Base-by-base conservation (phyloP, 2,329 filamentous ascomycete species). In the Blastomyces gilchristii region DNA sequence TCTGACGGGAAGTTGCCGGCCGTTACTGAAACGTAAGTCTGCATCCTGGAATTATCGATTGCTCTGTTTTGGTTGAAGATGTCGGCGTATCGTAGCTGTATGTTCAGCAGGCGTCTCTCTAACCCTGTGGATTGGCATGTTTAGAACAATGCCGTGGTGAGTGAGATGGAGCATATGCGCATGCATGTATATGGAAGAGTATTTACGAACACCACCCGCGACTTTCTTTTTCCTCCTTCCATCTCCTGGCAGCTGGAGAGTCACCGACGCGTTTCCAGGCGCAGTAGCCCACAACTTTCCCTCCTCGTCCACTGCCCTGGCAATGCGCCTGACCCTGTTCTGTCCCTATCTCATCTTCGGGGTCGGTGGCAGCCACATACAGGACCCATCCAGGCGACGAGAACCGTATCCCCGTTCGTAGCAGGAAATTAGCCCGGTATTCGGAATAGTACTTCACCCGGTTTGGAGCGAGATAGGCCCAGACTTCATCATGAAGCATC, bases 401-500 rank as follows among this genome's bases (percentile, higher is more conserved):
- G 43, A 63, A 66, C 22, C 66, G 50, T 49, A 49, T 49, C 61
- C 66, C 68, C 5, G 63, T 43, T 22, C 66, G 60, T 37, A 62
- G 63, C 28, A 68, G 58, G 50, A 67, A 66, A 14, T 63, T 57
- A 31, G 63, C 59, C 28, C 68, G 64, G 58, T 66, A 66, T 59
- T 65, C 61, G 31, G 62, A 45, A 4, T 66, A 68, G 62, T 68
- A 61, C 43, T 65, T 31, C 41, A 64, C 39, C 45, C 68, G 66
- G 45, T 63, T 28, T 16, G 68, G 68, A 22, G 63, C 63, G 14
- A 69, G 45, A 52, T 62, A 67, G 5, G 37, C 37, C 14, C 62
- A 64, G n/a, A 69, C 45, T 28, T 68, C 65, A 34, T 69, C 68
- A 28, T 69, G 63, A 16, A 63, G 65, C 60, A 68, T 62, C 12